Evolutionary conservation across 441 rosid genomes (phyloP).

Genomic region (Pelargonium fulgidum): DNA sequence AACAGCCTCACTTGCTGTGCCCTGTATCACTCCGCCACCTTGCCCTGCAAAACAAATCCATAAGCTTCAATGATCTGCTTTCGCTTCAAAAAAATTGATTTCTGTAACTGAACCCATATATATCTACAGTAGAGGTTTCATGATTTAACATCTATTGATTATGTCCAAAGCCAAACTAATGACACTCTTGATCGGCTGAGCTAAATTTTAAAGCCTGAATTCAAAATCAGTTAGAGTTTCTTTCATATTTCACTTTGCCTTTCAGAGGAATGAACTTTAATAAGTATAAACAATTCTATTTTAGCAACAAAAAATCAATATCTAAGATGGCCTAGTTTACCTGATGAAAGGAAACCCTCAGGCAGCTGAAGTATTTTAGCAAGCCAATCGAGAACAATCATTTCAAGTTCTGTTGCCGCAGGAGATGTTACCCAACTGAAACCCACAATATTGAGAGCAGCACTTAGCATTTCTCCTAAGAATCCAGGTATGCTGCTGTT

Average conservation of each 20-base stretch:
- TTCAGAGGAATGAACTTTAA: no score
- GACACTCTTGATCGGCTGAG: neutral
- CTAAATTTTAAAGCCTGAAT: neutral
- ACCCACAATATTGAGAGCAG: constrained; percentile 66
- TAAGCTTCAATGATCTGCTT: constrained; percentile 13
- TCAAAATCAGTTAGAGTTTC: neutral
- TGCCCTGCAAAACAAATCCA: constrained; percentile 40
- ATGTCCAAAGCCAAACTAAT: neutral
- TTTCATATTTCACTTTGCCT: neutral
- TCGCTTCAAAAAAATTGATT: neutral
- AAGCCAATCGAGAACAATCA: constrained; percentile 85
- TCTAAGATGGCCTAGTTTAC: constrained; percentile 24
- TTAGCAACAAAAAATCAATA: neutral
- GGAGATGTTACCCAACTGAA: constrained; percentile 89
- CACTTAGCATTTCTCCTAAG: constrained; percentile 82
- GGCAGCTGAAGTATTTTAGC: constrained; percentile 71
- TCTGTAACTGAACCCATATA: neutral
- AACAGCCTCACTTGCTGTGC: constrained; percentile 84
- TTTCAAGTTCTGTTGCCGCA: constrained; percentile 83
- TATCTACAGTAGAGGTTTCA: constrained; percentile 4
- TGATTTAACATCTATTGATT: constrained; percentile 1
- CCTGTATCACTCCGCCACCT: constrained; percentile 91
- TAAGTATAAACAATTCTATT: neutral
- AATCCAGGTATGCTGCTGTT: constrained; percentile 77
- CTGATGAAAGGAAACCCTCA: constrained; percentile 57